Percentiles rank a stretch among this genome's conserved stretches.
Conservation (phyloP, 257 asterid genomes). For the Solanum lycopersicoides region DNA sequence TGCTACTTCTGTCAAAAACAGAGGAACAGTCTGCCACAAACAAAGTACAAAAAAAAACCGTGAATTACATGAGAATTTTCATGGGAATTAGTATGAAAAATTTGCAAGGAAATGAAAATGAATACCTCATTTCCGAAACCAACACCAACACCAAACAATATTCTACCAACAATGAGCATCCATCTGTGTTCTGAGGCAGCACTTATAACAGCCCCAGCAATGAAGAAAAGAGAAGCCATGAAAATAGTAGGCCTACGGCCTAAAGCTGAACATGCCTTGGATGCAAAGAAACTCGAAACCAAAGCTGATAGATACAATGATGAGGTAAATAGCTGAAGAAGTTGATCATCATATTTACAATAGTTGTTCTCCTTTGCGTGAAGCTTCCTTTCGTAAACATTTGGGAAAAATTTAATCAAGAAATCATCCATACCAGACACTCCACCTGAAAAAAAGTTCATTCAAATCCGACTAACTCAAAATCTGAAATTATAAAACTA, state of each 20-base stretch:
- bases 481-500: not conserved
- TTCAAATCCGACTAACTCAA: not conserved
- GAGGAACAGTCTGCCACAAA: constrained; percentile 61
- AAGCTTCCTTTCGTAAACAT: constrained; percentile 24
- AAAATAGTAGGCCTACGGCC: constrained; percentile 63
- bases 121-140: constrained; percentile 84
- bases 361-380: constrained; percentile 47
- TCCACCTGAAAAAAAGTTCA: constrained; percentile 41
- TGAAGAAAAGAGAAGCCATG: constrained; percentile 41
- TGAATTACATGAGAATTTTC: too few relatives aligned
- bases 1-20: constrained; percentile 74
- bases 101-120: too few relatives aligned
- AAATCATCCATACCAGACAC: constrained; percentile 83
- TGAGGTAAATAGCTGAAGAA: constrained; percentile 78
- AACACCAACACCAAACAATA: constrained; percentile 68
- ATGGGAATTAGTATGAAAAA: too few relatives aligned
- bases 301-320: constrained; percentile 70
- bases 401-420: constrained; percentile 56
- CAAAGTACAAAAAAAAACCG: too few relatives aligned
- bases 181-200: constrained; percentile 16
- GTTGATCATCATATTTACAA: constrained; percentile 69
- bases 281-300: constrained; percentile 66
- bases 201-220: constrained; percentile 40
- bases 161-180: constrained; percentile 57
- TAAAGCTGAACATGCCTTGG: constrained; percentile 35